These are phyloP conservation scores for Pleodorina starrii DNA, from an alignment of 139 green algal species.

Conservation along the genomic window DNA sequence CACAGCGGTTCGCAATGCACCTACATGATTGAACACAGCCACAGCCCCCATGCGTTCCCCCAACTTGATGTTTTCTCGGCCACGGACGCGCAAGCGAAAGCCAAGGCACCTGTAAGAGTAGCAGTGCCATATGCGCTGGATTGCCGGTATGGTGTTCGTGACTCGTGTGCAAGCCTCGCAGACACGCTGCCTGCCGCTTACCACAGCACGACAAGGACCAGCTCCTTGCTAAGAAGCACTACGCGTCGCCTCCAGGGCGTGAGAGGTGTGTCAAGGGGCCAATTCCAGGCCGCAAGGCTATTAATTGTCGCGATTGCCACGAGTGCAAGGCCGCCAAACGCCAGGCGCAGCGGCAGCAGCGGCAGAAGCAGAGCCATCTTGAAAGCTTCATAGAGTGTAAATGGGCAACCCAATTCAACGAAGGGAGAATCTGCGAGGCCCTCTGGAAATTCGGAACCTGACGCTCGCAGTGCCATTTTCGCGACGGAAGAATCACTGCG, in stretches of 20 bases:
- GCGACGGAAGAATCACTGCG: too few relatives aligned
- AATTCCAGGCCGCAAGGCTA: not conserved
- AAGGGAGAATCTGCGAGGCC: not conserved
- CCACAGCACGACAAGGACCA: constrained; percentile 14
- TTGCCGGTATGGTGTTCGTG: too few relatives aligned
- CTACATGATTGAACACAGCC: constrained; percentile 39
- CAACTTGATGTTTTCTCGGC: not conserved
- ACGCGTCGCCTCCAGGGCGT: not conserved
- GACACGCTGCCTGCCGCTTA: not conserved
- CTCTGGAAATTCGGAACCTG: too few relatives aligned
- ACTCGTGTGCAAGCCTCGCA: too few relatives aligned
- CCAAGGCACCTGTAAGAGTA: not conserved
- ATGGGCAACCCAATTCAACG: constrained; percentile 13
- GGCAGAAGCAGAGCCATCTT: constrained; percentile 2
- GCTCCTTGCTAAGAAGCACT: constrained; percentile 24
- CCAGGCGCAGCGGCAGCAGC: not conserved
- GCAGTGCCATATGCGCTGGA: too few relatives aligned
- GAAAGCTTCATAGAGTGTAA: not conserved
- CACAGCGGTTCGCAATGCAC: too few relatives aligned
- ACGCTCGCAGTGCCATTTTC: too few relatives aligned
- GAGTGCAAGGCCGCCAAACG: not conserved
- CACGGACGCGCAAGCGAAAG: not conserved
- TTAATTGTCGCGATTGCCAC: not conserved
- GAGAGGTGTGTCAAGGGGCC: not conserved
- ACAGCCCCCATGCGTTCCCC: constrained; percentile 1